Evolutionary conservation across 495 filamentous ascomycete genomes (phyloP), one percentile per base, ranked within the genome.

Genomic region (Schizothecium vesticola): DNA sequence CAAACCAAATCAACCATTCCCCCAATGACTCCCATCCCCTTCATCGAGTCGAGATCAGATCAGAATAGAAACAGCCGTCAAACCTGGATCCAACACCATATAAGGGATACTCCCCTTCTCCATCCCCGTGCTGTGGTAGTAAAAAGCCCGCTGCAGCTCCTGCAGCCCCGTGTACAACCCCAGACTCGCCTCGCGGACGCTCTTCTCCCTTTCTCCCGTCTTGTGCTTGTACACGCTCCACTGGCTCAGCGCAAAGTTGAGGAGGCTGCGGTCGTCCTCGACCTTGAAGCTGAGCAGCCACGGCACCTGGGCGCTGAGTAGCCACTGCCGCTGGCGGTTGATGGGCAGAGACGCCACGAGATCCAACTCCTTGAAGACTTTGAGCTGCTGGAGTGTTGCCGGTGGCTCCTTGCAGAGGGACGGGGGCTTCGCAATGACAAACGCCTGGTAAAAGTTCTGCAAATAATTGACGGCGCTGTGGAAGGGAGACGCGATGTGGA

Each of bases 401-500:
- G 82, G 82, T 0, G 75, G 78, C 0, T 69, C 43, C 6, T 60
- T 56, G 72, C 75, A 83, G 3, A 84, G 74, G 4, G 72, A 70
- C 5, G 82, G 74, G 3, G 82, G 82, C 68, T 84, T 84, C 60
- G 78, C 75, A 29, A 78, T 69, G 3, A 84, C 82, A 63, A 84
- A 84, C 28, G 68, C 63, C 29, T 81, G 78, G 75, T 85, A 85
- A 69, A 80, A 84, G 64, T 84, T 75, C 63, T 84, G 82, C 1
- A 85, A 75, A 70, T 85, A 85, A 69, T 84, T 85, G 51, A 84
- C 76, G 23, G 82, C 80, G 19, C 77, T 81, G 74, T 84, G 83
- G 66, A 79, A 83, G 0, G 82, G 82, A 3, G 83, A 72, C 33
- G 82, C 82, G 63, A 82, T 81, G 73, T 84, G 81, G 70, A 85